Conservation (phyloP, 139 green algal species). For the Monoraphidium neglectum region DNA sequence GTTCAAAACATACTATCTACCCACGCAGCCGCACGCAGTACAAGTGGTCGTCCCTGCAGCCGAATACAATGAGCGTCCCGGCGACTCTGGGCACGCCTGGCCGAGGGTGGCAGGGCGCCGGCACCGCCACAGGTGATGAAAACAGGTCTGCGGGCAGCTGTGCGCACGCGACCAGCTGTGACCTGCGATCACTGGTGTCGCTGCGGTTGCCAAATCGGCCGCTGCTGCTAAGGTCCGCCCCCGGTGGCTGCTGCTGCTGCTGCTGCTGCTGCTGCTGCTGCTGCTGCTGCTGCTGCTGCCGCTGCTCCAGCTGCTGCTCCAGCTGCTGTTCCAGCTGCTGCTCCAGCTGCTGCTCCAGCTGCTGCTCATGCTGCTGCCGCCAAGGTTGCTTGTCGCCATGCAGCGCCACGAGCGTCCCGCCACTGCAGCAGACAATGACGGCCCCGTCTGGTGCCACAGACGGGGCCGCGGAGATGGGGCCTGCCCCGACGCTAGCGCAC, state of each 20-base stretch:
- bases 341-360: not conserved
- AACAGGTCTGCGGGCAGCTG: slow-evolving; percentile 35
- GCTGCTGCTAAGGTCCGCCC: not conserved
- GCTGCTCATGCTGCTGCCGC: not conserved
- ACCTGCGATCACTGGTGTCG: not conserved
- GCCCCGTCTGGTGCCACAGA: too few relatives aligned
- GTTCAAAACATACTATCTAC: too few relatives aligned
- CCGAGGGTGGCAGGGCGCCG: too few relatives aligned
- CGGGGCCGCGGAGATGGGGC: too few relatives aligned
- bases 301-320: not conserved
- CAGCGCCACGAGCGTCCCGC: too few relatives aligned
- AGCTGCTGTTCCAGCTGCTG: not conserved
- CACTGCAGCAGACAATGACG: too few relatives aligned
- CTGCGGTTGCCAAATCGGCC: not conserved
- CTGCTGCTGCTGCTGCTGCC: slow-evolving; percentile 12
- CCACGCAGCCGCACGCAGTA: slow-evolving; percentile 37
- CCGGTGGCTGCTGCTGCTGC: not conserved
- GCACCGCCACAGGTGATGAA: slow-evolving; percentile 26
- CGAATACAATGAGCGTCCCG: not conserved
- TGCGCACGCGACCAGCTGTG: not conserved
- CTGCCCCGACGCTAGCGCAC: too few relatives aligned
- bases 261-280: not conserved
- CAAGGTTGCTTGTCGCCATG: too few relatives aligned
- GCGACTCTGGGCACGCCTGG: too few relatives aligned
- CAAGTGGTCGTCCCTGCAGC: slow-evolving; percentile 49